Evolutionary conservation across 148 eudicot species (phyloP).

Genomic region (Chenopodium suecicum): DNA sequence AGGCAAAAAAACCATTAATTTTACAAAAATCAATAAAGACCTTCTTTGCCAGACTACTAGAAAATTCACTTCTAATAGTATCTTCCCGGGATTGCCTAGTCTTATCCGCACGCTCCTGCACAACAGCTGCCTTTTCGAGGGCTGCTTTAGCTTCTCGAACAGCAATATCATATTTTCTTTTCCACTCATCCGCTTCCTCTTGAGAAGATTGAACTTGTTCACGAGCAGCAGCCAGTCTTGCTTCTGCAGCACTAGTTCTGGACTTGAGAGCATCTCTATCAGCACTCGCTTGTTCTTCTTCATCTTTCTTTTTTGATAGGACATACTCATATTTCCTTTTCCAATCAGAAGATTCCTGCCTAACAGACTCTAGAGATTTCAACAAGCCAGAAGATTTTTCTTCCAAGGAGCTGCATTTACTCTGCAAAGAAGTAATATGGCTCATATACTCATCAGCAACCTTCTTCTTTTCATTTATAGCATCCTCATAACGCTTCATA

Average conservation of each 20-base stretch:
- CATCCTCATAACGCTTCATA: conserved; percentile 84
- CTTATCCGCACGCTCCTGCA: conserved; percentile 77
- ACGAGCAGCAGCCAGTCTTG: conserved; percentile 85
- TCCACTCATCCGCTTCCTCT: conserved; percentile 97
- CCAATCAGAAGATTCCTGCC: conserved; percentile 75
- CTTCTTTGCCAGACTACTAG: conserved; percentile 66
- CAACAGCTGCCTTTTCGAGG: conserved; percentile 80
- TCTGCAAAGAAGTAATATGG: conserved; percentile 71
- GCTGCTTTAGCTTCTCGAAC: conserved; percentile 87
- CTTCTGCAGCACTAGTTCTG: conserved; percentile 82
- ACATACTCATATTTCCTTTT: conserved; percentile 75
- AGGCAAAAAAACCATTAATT: neutral
- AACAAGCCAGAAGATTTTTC: conserved; percentile 75
- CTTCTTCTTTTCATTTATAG: conserved; percentile 77
- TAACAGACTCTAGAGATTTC: conserved; percentile 59
- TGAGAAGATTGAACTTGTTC: conserved; percentile 88
- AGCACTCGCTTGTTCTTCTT: conserved; percentile 67
- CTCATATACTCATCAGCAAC: conserved; percentile 83
- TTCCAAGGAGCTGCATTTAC: conserved; percentile 80
- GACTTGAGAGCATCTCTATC: conserved; percentile 74
- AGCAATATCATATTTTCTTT: conserved; percentile 79
- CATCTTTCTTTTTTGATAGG: conserved; percentile 63
- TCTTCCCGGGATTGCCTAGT: conserved; percentile 82
- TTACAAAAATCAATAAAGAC: conserved; percentile 31
- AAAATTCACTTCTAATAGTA: conserved; percentile 72